A percentile compares a stretch with the other conserved stretches of the same genome.
phyloP scores from a whole-genome alignment of 2,329 filamentous ascomycete species.

The Aspergillus sp. region DNA sequence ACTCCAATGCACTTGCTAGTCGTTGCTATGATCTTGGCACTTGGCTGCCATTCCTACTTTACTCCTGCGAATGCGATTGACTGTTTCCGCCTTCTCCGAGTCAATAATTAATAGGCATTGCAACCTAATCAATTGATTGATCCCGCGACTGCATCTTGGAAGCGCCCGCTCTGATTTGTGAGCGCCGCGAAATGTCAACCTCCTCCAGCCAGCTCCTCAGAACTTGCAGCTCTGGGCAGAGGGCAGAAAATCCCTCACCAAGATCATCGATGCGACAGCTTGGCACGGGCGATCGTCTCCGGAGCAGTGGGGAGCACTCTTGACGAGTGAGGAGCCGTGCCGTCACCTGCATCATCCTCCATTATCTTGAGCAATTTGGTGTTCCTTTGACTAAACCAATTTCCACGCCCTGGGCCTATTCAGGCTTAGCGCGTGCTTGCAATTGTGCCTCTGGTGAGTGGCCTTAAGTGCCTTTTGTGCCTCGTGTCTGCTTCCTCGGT shows the following conservation, averaged over 20 bases:
- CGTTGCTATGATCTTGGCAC: no score
- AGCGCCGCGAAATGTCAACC: background rate
- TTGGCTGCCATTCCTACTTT: no score
- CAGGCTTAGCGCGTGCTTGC: conserved; percentile 1
- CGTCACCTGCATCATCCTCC: background rate
- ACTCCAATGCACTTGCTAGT: no score
- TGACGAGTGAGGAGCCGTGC: background rate
- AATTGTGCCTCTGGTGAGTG: conserved; percentile 2
- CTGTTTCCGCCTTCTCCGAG: no score
- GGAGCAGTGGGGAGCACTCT: conserved; percentile 26
- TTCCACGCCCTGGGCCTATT: background rate
- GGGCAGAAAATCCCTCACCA: conserved; percentile 35
- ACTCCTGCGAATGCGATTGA: no score
- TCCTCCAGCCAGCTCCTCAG: background rate
- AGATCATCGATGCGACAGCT: conserved; percentile 31
- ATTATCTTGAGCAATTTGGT: background rate
- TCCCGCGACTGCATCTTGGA: no score
- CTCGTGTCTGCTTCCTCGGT: background rate
- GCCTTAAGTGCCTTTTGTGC: background rate
- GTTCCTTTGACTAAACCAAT: background rate
- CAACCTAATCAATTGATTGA: no score
- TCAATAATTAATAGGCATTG: no score
- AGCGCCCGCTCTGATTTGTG: background rate
- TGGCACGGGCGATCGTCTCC: conserved; percentile 34
- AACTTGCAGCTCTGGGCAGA: background rate